phyloP scores from a whole-genome alignment of 768 basidiomycete genomes.

The Rhodosporidiobolus sp. region DNA sequence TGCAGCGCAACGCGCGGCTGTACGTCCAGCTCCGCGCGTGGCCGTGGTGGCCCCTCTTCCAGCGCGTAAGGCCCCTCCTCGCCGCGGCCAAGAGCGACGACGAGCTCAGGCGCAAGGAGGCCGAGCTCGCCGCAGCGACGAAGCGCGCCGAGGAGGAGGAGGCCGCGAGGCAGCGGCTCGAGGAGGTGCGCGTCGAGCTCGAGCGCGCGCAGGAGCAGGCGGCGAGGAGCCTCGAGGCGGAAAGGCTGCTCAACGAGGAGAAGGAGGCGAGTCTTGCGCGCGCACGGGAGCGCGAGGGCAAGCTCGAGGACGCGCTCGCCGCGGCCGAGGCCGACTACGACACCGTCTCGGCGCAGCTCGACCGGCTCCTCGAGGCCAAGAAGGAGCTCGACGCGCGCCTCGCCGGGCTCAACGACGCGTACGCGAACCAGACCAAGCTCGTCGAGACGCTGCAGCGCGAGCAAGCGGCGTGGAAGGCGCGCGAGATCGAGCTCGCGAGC shows the following conservation, averaged over 20 bases:
- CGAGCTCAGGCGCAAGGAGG: slow-evolving; percentile 79
- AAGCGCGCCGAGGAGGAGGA: slow-evolving; percentile 85
- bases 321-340: slow-evolving; percentile 78
- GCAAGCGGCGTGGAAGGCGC: slow-evolving; percentile 62
- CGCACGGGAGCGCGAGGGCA: slow-evolving; percentile 76
- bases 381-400: slow-evolving; percentile 30
- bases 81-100: slow-evolving; percentile 90
- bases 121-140: slow-evolving; percentile 72
- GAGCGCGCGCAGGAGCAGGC: slow-evolving; percentile 80
- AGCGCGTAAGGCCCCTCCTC: slow-evolving; percentile 89
- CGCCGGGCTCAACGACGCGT: slow-evolving; percentile 56
- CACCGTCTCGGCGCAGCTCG: slow-evolving; percentile 77
- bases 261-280: slow-evolving; percentile 78
- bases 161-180: slow-evolving; percentile 71
- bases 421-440: slow-evolving; percentile 81
- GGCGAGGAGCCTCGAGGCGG: slow-evolving; percentile 75
- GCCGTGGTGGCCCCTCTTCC: slow-evolving; percentile 99
- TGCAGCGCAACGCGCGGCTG: slow-evolving; percentile 87
- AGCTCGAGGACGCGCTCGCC: slow-evolving; percentile 78
- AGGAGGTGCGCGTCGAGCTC: slow-evolving; percentile 73
- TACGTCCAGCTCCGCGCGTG: slow-evolving; percentile 87
- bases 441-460: slow-evolving; percentile 75
- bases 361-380: slow-evolving; percentile 33
- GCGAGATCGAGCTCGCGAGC: slow-evolving; percentile 64
- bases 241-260: slow-evolving; percentile 72